Evolutionary conservation across 2,329 filamentous ascomycete species (phyloP).

Genomic region (Ophiostoma fasciatum): DNA sequence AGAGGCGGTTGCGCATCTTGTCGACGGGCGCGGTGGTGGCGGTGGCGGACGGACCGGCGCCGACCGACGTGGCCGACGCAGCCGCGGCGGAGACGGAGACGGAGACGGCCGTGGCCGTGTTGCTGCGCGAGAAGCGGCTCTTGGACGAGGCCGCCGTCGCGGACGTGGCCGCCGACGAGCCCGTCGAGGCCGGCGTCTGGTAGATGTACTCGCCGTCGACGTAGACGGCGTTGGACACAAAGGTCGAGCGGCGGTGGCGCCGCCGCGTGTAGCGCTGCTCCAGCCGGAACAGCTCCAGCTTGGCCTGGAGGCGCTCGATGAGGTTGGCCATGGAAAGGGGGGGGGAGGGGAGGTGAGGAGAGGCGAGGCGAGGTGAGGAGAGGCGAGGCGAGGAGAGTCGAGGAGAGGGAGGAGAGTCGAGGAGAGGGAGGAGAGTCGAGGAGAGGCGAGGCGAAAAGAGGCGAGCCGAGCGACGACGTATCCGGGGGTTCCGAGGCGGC

Average conservation of each 20-base stretch:
- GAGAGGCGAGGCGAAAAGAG: too few relatives aligned
- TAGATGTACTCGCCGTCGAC: conserved; percentile 94
- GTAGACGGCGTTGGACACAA: conserved; percentile 78
- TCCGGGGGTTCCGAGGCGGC: too few relatives aligned
- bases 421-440: too few relatives aligned
- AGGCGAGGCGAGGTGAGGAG: not conserved
- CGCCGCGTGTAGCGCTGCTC: conserved; percentile 90
- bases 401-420: too few relatives aligned
- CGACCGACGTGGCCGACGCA: too few relatives aligned
- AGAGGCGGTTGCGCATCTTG: conserved; percentile 34
- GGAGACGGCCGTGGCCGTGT: conserved; percentile 21
- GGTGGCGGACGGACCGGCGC: conserved; percentile 14
- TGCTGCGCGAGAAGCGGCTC: too few relatives aligned
- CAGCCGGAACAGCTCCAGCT: conserved; percentile 83
- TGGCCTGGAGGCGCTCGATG: conserved; percentile 46
- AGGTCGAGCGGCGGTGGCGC: conserved; percentile 73
- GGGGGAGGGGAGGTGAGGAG: not conserved
- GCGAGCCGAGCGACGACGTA: too few relatives aligned
- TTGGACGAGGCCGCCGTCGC: too few relatives aligned
- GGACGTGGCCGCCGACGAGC: too few relatives aligned
- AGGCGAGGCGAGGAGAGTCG: too few relatives aligned
- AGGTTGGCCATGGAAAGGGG: conserved; percentile 23
- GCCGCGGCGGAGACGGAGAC: conserved; percentile 21
- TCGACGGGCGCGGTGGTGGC: conserved; percentile 14
- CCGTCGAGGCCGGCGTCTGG: conserved; percentile 45